Base-by-base conservation (phyloP, 2,329 filamentous ascomycete species). In the Ophiostoma tasmaniense region DNA sequence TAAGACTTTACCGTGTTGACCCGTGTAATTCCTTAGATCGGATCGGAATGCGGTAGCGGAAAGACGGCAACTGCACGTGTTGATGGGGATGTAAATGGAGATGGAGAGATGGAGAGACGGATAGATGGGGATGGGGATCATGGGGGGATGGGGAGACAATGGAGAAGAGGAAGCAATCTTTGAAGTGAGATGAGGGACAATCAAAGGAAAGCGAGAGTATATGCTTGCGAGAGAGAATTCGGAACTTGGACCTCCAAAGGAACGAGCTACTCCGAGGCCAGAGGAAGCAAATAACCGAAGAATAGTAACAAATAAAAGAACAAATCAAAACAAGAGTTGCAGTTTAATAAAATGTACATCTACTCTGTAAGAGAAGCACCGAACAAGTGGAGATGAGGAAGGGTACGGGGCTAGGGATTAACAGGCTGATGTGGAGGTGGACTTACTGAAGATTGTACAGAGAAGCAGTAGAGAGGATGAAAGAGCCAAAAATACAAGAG, bases 11-110 rank as follows among this genome's bases (percentile, higher is more conserved):
- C 61, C 61, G 61, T 14, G 33, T 22, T 20, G 61, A 64, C 30
- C 61, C 61, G 30, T 64, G 61, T 64, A 39, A 64, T 64, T 64
- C 59, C 33, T 37, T 22, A 37, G 61, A 64, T 64, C 61, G 35
- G 61, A 64, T 64, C 30, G 33, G 33, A 25, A 37, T n/a, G 13
- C 33, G 61, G 61, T 33, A 64, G 61, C 61, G 59, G 59, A 35
- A 35, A 17, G 59, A 62, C 28, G 59, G 50, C 14, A n/a, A 62
- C 28, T 11, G 33, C 61, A 64, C 61, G 33, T 64, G 61, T 62
- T 33, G 20, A 37, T 39, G 61, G 33, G 33, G 33, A 33, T 33
- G 33, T 33, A 6, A 33, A 33, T 5, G 59, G 61, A 30, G 37
- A 39, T 14, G 37, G 37, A 39, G 7, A 25, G n/a, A 28, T 59